Conservation (phyloP, 805 yeast species). For the Saturnispora gosingensis region DNA sequence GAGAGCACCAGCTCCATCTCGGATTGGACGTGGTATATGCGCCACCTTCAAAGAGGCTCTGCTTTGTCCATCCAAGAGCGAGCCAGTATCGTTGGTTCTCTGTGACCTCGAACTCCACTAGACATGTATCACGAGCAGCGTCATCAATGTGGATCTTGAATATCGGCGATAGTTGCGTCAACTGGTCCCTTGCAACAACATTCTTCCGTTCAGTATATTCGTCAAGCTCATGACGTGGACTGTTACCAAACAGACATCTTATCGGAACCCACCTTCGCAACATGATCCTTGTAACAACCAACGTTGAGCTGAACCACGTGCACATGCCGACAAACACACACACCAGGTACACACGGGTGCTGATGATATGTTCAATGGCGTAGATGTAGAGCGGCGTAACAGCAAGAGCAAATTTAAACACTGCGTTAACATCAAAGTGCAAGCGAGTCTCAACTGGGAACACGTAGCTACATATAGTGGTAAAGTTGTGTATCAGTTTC, state of each 20-base stretch:
- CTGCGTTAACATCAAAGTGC: slow-evolving; percentile 12
- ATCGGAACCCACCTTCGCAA: neutral
- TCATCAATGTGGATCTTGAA: slow-evolving; percentile 7
- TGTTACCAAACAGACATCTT: neutral
- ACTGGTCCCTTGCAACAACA: slow-evolving; percentile 29
- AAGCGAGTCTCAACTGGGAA: slow-evolving; percentile 14
- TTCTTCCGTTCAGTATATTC: neutral
- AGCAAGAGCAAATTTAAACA: slow-evolving; percentile 23
- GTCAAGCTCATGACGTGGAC: neutral
- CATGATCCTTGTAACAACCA: slow-evolving; percentile 17
- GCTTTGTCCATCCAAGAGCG: slow-evolving; percentile 50
- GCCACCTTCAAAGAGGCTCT: slow-evolving; percentile 44
- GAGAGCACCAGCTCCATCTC: slow-evolving; percentile 5
- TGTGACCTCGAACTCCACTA: slow-evolving; percentile 39
- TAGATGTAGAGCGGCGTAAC: slow-evolving; percentile 37
- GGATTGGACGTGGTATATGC: slow-evolving; percentile 37
- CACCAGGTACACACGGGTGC: slow-evolving; percentile 27
- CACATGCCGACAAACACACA: slow-evolving; percentile 30
- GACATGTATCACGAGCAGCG: slow-evolving; percentile 29
- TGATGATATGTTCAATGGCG: slow-evolving; percentile 27
- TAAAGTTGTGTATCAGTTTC: slow-evolving; percentile 37
- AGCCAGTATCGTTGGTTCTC: slow-evolving; percentile 57
- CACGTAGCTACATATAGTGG: slow-evolving; percentile 31
- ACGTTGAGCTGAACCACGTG: slow-evolving; percentile 41
- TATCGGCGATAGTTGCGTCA: slow-evolving; percentile 27